Percentiles rank a stretch among this genome's conserved stretches.
Conservation (phyloP, 345 rosid species). For the Rhodamnia rubescens region DNA sequence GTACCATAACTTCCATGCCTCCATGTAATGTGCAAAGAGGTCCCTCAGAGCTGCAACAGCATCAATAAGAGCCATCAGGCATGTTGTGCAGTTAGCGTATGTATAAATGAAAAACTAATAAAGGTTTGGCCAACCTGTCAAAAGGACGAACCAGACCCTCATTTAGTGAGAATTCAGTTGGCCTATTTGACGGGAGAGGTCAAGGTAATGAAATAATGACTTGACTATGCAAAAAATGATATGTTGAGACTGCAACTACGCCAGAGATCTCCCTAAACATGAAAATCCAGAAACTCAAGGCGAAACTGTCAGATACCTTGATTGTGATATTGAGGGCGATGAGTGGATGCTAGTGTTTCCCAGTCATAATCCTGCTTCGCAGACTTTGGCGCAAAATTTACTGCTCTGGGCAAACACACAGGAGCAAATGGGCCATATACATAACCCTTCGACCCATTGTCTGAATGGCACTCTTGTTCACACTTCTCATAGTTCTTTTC, state of each 20-base stretch:
- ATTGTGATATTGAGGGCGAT: conserved; percentile 48
- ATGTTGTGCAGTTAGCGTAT: not conserved
- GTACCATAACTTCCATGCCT: conserved; percentile 63
- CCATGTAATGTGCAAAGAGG: conserved; percentile 59
- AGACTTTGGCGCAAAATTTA: conserved; percentile 13
- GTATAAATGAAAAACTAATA: not conserved
- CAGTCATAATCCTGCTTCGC: conserved; percentile 20
- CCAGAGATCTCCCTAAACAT: not conserved
- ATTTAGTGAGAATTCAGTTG: not conserved
- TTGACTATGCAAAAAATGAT: not conserved
- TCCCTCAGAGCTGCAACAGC: conserved; percentile 46
- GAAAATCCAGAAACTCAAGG: not conserved
- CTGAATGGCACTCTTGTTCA: conserved; percentile 13
- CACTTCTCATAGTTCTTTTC: conserved; percentile 7
- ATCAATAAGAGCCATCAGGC: conserved; percentile 6
- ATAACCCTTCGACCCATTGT: conserved; percentile 20
- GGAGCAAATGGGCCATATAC: conserved; percentile 56
- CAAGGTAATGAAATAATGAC: not conserved
- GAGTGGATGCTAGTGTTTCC: conserved; percentile 39
- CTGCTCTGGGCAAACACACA: not conserved
- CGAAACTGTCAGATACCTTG: conserved; percentile 27
- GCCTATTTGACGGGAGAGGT: not conserved
- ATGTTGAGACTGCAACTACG: not conserved
- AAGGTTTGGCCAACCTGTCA: not conserved
- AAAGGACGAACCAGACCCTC: not conserved